Base-by-base conservation (phyloP, 345 rosid genomes). In the Pugionium cornutum region DNA sequence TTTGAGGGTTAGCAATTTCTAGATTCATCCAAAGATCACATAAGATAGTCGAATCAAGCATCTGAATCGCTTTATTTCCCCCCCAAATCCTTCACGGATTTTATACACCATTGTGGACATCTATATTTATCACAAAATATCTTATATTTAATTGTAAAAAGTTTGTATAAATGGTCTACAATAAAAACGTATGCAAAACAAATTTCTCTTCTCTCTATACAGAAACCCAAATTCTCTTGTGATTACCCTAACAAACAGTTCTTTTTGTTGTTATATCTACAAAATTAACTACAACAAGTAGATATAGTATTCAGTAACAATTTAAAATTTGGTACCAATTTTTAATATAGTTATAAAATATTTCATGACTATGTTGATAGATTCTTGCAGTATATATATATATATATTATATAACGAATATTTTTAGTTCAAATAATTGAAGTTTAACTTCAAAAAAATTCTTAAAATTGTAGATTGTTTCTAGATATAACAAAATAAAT, bases 31-130 rank as follows among this genome's bases (percentile, higher is more conserved):
- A 72, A 58, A 54, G 53, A 50, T 64, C 64, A 64, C 58, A 47
- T 32, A 39, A 55, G 32, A n/a, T 64, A 47, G 75, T 56, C 76
- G 70, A 72, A 64, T 64, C 76, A 57, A 72, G 71, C 71, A 72
- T 72, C 61, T 58, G 40, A 11, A 58, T 43, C 40, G 67, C 76
- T 72, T 72, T 72, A 58, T 30, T 52, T 72, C 36, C 53, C 42
- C 58, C 25, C 56, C 56, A 72, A 72, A 72, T 72, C 76, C 48
- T 58, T 42, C 7, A 72, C 53, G 56, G 67, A 58, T 50, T 65
- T 58, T 65, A 50, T 51, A 58, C n/a, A 65, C 61, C 55, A 58
- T 18, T 18, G 18, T 65, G 39, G 27, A 59, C 58, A 58, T 34
- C 36, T 33, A 41, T 29, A 64, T 34, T 28, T 26, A 49, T 47